Percentiles rank a stretch among this genome's conserved stretches.
These are phyloP conservation scores for Colletotrichum sp. DNA, from an alignment of 2,329 filamentous ascomycete species.

Conservation along the genomic window DNA sequence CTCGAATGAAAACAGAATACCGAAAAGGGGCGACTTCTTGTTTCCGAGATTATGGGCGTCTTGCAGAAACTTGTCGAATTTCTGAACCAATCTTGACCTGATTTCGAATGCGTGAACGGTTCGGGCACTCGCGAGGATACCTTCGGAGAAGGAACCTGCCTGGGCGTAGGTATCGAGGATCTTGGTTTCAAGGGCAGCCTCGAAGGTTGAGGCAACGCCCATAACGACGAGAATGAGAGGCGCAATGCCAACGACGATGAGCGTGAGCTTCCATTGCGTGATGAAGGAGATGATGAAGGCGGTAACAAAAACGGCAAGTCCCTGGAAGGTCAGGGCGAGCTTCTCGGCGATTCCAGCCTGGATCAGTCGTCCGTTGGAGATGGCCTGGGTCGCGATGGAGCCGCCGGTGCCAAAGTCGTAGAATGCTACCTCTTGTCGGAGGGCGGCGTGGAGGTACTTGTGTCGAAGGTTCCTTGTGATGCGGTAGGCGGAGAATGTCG, in stretches of 20 bases:
- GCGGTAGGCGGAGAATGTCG: slow-evolving; percentile 56
- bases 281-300: slow-evolving; percentile 44
- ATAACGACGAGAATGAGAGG: slow-evolving; percentile 35
- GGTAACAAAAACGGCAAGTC: slow-evolving; percentile 40
- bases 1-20: slow-evolving; percentile 41
- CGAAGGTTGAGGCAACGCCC: slow-evolving; percentile 27
- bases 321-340: slow-evolving; percentile 43
- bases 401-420: slow-evolving; percentile 50
- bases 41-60: slow-evolving; percentile 39
- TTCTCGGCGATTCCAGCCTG: slow-evolving; percentile 46
- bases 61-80: slow-evolving; percentile 42
- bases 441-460: slow-evolving; percentile 53
- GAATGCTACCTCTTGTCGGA: slow-evolving; percentile 56
- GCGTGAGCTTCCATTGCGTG: slow-evolving; percentile 49
- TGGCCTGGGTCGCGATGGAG: slow-evolving; percentile 47
- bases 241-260: slow-evolving; percentile 39
- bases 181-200: slow-evolving; percentile 37
- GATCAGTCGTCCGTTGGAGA: slow-evolving; percentile 49
- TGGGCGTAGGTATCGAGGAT: slow-evolving; percentile 39
- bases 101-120: slow-evolving; percentile 50
- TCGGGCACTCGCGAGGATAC: slow-evolving; percentile 40
- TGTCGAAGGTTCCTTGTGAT: slow-evolving; percentile 54
- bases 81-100: slow-evolving; percentile 38
- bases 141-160: slow-evolving; percentile 40
- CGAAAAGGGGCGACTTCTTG: slow-evolving; percentile 43